These are phyloP conservation scores for Chamaenerion angustifolium DNA, from an alignment of 345 rosid genomes.

Conservation along the genomic window DNA sequence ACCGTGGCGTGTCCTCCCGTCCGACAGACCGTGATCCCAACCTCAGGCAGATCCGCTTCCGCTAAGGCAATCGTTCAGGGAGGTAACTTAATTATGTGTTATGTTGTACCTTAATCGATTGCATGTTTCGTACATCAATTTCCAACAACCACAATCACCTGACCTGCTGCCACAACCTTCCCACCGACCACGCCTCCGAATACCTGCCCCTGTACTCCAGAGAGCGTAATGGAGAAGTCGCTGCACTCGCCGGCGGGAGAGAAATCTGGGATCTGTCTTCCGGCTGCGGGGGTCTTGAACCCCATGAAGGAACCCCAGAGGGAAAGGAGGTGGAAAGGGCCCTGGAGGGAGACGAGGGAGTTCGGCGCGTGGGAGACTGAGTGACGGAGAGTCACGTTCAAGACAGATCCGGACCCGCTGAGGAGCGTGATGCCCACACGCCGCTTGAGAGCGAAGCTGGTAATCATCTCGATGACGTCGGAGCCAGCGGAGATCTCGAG, in stretches of 20 bases:
- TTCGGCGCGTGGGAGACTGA: constrained; percentile 14
- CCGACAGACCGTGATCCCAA: too few relatives aligned
- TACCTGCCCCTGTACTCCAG: constrained; percentile 34
- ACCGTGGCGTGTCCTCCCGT: too few relatives aligned
- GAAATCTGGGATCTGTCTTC: not conserved
- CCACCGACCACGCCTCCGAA: constrained; percentile 44
- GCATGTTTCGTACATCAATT: too few relatives aligned
- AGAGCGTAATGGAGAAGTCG: constrained; percentile 31
- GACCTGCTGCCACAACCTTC: constrained; percentile 23
- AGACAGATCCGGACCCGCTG: constrained; percentile 30
- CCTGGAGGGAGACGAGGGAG: constrained; percentile 18
- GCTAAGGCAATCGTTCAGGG: too few relatives aligned
- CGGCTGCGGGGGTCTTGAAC: not conserved
- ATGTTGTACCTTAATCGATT: too few relatives aligned
- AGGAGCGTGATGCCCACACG: constrained; percentile 20
- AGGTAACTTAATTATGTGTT: too few relatives aligned
- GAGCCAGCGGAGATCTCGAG: constrained; percentile 41
- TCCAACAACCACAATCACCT: constrained; percentile 33
- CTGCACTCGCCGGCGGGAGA: constrained; percentile 1
- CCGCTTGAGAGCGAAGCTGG: constrained; percentile 18
- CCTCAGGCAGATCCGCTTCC: too few relatives aligned
- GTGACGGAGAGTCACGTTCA: constrained; percentile 30
- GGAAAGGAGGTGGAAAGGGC: constrained; percentile 28
- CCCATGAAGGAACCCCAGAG: constrained; percentile 29
- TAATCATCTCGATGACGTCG: constrained; percentile 26